Evolutionary conservation across 1,284 basidiomycete genomes (phyloP).

Genomic region (Ustilago tritici): DNA sequence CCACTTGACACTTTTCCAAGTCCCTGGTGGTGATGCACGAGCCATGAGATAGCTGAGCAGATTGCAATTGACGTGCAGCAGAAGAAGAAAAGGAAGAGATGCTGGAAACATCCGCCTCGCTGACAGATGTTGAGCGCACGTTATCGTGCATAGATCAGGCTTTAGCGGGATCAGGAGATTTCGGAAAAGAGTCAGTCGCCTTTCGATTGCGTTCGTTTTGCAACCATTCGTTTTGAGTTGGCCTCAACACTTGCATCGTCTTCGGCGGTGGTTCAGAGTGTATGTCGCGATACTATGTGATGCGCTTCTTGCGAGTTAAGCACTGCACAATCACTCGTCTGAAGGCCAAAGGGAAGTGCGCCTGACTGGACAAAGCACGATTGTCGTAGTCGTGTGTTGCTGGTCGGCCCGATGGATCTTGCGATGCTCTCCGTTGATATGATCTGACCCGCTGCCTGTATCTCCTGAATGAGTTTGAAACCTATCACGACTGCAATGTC

Average conservation of each 20-base stretch:
- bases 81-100: slow-evolving; percentile 3
- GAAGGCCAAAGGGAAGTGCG: no score
- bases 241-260: not conserved
- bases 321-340: no score
- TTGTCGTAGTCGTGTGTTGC: no score
- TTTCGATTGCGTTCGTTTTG: not conserved
- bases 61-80: not conserved
- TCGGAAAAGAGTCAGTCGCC: slow-evolving; percentile 12
- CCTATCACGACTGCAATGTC: no score
- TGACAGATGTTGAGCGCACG: not conserved
- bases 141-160: slow-evolving; percentile 13
- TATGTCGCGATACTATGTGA: not conserved
- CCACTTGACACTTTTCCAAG: not conserved
- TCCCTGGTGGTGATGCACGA: not conserved
- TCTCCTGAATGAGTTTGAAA: no score
- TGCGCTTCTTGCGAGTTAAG: no score
- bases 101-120: slow-evolving; percentile 2
- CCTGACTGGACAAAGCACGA: no score
- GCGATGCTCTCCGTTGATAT: no score
- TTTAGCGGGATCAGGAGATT: slow-evolving; percentile 17
- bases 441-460: no score
- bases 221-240: not conserved
- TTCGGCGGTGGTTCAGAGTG: not conserved
- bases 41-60: not conserved
- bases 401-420: no score